phyloP scores from a whole-genome alignment of 768 basidiomycete genomes.

The Lactarius hatsudake region DNA sequence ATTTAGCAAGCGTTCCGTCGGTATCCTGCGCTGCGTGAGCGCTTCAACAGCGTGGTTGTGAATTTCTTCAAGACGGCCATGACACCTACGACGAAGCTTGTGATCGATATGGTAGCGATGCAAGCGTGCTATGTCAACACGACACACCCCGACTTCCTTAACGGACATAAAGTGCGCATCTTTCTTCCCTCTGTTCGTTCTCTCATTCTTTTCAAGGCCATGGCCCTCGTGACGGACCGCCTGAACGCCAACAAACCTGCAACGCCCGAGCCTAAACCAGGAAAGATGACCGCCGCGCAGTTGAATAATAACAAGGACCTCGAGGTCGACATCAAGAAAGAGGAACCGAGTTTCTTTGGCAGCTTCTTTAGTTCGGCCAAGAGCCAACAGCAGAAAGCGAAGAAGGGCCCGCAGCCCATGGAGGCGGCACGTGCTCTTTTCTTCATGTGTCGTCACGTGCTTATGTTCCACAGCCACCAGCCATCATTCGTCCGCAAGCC shows the following conservation, averaged over 20 bases:
- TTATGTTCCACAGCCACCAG: constrained; percentile 60
- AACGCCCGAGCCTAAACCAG: constrained; percentile 66
- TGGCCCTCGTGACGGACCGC: constrained; percentile 81
- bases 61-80: constrained; percentile 95
- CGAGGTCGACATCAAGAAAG: constrained; percentile 85
- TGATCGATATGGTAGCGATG: constrained; percentile 94
- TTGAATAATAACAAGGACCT: constrained; percentile 94
- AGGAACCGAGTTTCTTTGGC: constrained; percentile 90
- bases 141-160: constrained; percentile 97
- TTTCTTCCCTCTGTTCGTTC: not conserved
- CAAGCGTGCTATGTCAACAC: constrained; percentile 99
- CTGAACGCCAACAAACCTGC: constrained; percentile 80
- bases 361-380: constrained; percentile 85
- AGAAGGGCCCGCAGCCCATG: constrained; percentile 55
- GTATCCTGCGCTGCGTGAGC: constrained; percentile 93
- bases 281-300: constrained; percentile 55
- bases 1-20: constrained; percentile 90
- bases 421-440: constrained; percentile 45
- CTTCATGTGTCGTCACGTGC: constrained; percentile 35
- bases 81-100: constrained; percentile 93
- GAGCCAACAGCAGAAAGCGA: constrained; percentile 48
- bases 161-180: constrained; percentile 74
- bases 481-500: constrained; percentile 83
- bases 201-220: constrained; percentile 54
- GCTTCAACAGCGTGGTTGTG: constrained; percentile 94